Evolutionary conservation across 176 grass and related monocot species (phyloP), one percentile per base, ranked within the genome.

Genomic region (Tillandsia leiboldiana): DNA sequence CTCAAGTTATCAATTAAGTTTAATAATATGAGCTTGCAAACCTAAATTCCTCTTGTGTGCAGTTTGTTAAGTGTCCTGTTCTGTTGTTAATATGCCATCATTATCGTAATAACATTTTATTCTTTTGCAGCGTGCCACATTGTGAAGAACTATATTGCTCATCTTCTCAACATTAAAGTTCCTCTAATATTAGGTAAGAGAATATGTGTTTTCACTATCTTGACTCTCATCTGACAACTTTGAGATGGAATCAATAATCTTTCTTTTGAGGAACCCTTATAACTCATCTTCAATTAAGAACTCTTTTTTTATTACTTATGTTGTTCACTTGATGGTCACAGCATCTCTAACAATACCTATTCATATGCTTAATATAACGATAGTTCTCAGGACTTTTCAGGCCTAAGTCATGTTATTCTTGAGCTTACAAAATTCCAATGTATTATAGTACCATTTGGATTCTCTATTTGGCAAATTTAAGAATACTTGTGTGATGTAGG

Each of bases 61-160:
- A 13, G 18, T 18, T 69, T 27, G 12, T 18, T 58, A 5, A 18
- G 13, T 26, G 15, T 3, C 58, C 26, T 20, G 13, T 5, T 57
- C 20, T 48, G 13, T 3, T n/a, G 20, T 57, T 42, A 42, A 42
- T 48, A 42, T n/a, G n/a, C 49, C 53, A 11, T 69, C 18, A 20
- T 69, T n/a, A 26, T 51, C 18, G 6, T 18, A n/a, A 17, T 17
- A 59, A n/a, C 9, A 17, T 59, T 65, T 68, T 59, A 18, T 42
- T 69, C 12, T 77, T 84, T 85, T 88, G 83, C 80, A 87, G 89
- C 89, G 10, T 81, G 86, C 69, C 93, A 96, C 51, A 87, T 96
- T 81, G 89, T 89, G 75, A 96, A 96, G 86, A 96, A 96, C 79
- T 96, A 79, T 79, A 66, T 90, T 71, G 81, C 82, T 50, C 82